Evolutionary conservation across 1,284 basidiomycete genomes (phyloP).

Genomic region (Ustilago bromivora): DNA sequence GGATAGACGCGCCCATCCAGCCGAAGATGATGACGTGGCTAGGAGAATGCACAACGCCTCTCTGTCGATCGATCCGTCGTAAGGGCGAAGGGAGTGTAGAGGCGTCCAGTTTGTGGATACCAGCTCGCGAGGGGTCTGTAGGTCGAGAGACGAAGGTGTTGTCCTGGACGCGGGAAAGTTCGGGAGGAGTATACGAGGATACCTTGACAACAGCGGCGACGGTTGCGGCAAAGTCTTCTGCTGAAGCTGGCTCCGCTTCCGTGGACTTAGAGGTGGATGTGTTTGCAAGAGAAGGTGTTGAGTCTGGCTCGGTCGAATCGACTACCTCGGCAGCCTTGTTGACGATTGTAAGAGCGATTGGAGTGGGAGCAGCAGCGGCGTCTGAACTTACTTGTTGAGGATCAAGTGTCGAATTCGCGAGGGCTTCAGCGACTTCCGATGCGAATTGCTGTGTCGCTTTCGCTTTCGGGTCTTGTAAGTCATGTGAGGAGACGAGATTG

Average conservation of each 20-base stretch:
- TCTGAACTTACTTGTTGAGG: conserved; percentile 7
- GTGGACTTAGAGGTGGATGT: neutral
- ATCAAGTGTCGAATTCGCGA: conserved; percentile 15
- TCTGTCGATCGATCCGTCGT: conserved; percentile 20
- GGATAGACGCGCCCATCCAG: conserved; percentile 66
- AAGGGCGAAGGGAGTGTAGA: conserved; percentile 30
- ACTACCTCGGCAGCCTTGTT: conserved; percentile 4
- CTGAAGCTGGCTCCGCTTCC: neutral
- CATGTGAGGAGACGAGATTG: neutral
- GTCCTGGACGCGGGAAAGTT: conserved; percentile 32
- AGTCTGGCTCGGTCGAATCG: neutral
- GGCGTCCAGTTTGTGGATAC: conserved; percentile 18
- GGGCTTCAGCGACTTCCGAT: conserved; percentile 17
- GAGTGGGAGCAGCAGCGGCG: conserved; percentile 18
- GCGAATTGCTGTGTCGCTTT: conserved; percentile 10
- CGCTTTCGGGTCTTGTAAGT: neutral
- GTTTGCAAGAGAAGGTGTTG: neutral
- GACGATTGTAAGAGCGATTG: conserved; percentile 12
- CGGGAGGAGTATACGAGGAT: conserved; percentile 26
- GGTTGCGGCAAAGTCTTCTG: conserved; percentile 1
- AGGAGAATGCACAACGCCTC: conserved; percentile 9
- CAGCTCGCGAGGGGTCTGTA: conserved; percentile 19
- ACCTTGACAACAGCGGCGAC: conserved; percentile 19
- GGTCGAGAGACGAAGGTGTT: conserved; percentile 43
- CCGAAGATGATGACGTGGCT: conserved; percentile 58